These are phyloP conservation scores for Drechslerella dactyloides DNA, from an alignment of 2,329 filamentous ascomycete species.

Conservation along the genomic window DNA sequence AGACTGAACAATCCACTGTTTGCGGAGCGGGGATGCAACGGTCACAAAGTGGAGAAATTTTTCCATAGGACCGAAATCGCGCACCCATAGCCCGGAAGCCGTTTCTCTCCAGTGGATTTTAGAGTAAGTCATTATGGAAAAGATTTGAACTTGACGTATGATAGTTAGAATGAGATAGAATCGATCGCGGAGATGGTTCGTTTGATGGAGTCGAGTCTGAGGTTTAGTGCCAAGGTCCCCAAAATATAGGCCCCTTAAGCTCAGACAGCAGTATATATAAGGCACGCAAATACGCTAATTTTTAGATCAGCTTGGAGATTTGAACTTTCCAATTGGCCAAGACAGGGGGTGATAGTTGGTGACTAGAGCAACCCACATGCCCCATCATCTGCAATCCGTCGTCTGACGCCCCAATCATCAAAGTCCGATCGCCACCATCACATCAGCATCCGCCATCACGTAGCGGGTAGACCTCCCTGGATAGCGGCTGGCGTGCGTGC, in stretches of 20 bases:
- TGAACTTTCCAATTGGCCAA: too few relatives aligned
- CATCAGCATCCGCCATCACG: too few relatives aligned
- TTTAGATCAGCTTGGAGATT: too few relatives aligned
- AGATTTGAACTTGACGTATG: not conserved
- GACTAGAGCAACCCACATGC: too few relatives aligned
- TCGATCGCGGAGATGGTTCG: not conserved
- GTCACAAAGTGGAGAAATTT: not conserved
- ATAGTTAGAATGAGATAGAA: not conserved
- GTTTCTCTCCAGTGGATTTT: not conserved
- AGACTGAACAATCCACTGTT: conserved; percentile 1
- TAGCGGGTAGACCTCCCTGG: too few relatives aligned
- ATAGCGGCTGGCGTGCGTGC: too few relatives aligned
- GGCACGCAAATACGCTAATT: not conserved
- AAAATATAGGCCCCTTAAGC: not conserved
- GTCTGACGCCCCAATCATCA: too few relatives aligned
- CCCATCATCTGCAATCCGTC: too few relatives aligned
- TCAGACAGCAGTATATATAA: not conserved
- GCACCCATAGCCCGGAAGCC: not conserved
- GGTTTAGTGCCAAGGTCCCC: not conserved
- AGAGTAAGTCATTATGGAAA: not conserved
- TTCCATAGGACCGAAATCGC: not conserved
- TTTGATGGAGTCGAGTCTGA: not conserved
- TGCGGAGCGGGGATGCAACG: not conserved
- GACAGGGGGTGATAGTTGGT: too few relatives aligned
- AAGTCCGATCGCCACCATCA: too few relatives aligned